These are phyloP conservation scores for Kazachstania viticola DNA, from an alignment of 805 yeast genomes.

Conservation along the genomic window DNA sequence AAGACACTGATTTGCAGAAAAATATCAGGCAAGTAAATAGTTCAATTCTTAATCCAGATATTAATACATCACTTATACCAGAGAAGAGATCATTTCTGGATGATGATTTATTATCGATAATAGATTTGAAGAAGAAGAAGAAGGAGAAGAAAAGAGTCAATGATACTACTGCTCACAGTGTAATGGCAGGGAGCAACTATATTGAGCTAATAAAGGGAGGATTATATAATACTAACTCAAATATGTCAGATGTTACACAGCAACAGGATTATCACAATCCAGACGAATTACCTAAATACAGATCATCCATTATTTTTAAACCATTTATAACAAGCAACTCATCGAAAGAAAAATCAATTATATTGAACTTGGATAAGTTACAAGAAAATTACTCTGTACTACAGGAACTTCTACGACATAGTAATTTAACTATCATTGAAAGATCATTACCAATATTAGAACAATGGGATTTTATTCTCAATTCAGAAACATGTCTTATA, in stretches of 20 bases:
- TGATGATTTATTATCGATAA: slow-evolving; percentile 9
- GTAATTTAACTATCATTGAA: slow-evolving; percentile 9
- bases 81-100: slow-evolving; percentile 18
- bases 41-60: neutral
- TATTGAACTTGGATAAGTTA: slow-evolving; percentile 8
- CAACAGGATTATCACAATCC: neutral
- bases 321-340: too few species aligned
- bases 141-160: neutral
- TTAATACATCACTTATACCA: slow-evolving; percentile 7
- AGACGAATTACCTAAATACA: neutral
- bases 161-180: neutral
- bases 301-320: neutral
- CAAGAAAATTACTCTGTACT: slow-evolving; percentile 6
- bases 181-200: too few species aligned
- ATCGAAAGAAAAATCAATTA: too few species aligned
- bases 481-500: slow-evolving; percentile 10
- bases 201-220: too few species aligned
- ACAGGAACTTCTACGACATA: slow-evolving; percentile 2
- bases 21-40: too few species aligned
- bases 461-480: slow-evolving; percentile 15
- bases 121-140: slow-evolving; percentile 5
- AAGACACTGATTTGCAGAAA: too few species aligned
- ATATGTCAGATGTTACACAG: neutral
- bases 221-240: too few species aligned
- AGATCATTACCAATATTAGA: neutral